Evolutionary conservation across 2,329 filamentous ascomycete species (phyloP).

Genomic region (Neonectria hederae): DNA sequence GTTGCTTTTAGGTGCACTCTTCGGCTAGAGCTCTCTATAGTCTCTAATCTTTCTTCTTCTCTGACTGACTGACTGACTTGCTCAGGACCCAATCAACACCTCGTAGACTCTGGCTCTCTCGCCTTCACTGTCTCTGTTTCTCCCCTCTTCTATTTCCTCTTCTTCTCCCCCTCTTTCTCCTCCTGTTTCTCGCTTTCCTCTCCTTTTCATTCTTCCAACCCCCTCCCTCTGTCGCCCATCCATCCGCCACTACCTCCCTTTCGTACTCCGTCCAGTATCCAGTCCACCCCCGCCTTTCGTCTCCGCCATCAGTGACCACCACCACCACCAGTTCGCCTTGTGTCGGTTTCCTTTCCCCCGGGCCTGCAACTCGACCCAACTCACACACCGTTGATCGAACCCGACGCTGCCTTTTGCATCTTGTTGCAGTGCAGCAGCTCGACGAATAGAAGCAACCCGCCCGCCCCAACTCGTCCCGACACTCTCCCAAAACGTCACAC

Average conservation of each 20-base stretch:
- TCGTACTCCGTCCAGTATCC: not conserved
- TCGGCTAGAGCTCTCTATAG: not conserved
- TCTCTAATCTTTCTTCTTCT: not conserved
- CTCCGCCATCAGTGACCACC: conserved; percentile 6
- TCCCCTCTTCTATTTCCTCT: conserved; percentile 15
- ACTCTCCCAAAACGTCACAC: not conserved
- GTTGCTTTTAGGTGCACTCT: not conserved
- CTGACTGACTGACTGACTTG: conserved; percentile 5
- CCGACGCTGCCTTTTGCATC: not conserved
- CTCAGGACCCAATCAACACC: conserved; percentile 1
- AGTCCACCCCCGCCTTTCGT: conserved; percentile 35
- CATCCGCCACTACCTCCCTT: not conserved
- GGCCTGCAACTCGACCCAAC: conserved; percentile 25
- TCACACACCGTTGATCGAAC: conserved; percentile 25
- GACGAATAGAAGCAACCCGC: not conserved
- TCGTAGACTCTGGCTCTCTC: not conserved
- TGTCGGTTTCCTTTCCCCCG: conserved; percentile 40
- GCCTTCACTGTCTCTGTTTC: not conserved
- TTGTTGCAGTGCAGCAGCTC: not conserved
- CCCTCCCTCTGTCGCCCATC: conserved; percentile 7
- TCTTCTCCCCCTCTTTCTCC: conserved; percentile 24
- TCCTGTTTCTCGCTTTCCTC: conserved; percentile 15
- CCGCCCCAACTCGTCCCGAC: not conserved
- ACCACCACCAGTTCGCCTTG: conserved; percentile 27
- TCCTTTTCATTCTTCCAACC: conserved; percentile 15